Evolutionary conservation across 768 basidiomycete species (phyloP).

Genomic region (Leccinum incarnatum): DNA sequence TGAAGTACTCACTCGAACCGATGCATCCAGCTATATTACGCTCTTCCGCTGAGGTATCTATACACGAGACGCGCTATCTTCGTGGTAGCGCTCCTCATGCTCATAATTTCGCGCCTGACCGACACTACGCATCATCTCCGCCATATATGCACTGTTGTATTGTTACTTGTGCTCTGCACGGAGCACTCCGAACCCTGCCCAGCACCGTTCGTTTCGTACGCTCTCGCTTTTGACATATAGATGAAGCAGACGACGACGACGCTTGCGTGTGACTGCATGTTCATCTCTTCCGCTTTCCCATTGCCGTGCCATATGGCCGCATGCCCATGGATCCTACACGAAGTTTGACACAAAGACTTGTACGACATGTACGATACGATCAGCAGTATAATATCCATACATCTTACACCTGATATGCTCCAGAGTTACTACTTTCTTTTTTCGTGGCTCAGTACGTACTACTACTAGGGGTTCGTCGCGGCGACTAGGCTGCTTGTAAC

Average conservation of each 20-base stretch:
- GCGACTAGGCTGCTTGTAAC: slow-evolving; percentile 4
- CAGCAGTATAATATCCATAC: slow-evolving; percentile 24
- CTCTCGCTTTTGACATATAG: slow-evolving; percentile 16
- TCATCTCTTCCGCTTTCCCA: slow-evolving; percentile 17
- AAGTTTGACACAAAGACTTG: slow-evolving; percentile 18
- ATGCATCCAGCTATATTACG: slow-evolving; percentile 13
- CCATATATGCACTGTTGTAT: slow-evolving; percentile 8
- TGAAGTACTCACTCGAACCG: not conserved
- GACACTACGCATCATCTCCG: slow-evolving; percentile 11
- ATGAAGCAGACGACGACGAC: slow-evolving; percentile 18
- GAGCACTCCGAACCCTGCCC: not conserved
- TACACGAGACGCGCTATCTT: slow-evolving; percentile 19
- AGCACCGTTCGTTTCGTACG: slow-evolving; percentile 2
- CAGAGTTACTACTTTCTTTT: slow-evolving; percentile 4
- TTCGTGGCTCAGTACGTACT: not conserved
- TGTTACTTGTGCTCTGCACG: slow-evolving; percentile 10
- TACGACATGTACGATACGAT: slow-evolving; percentile 29
- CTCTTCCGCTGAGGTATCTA: slow-evolving; percentile 17
- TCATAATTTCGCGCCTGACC: slow-evolving; percentile 15
- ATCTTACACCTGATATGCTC: slow-evolving; percentile 7
- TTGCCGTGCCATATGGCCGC: slow-evolving; percentile 15
- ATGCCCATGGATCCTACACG: slow-evolving; percentile 16
- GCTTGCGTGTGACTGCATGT: slow-evolving; percentile 19
- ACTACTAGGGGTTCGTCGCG: not conserved
- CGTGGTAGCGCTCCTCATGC: slow-evolving; percentile 17